These are phyloP conservation scores for Plasmodium adleri DNA, from an alignment of 169 alveolate genomes.

Conservation along the genomic window DNA sequence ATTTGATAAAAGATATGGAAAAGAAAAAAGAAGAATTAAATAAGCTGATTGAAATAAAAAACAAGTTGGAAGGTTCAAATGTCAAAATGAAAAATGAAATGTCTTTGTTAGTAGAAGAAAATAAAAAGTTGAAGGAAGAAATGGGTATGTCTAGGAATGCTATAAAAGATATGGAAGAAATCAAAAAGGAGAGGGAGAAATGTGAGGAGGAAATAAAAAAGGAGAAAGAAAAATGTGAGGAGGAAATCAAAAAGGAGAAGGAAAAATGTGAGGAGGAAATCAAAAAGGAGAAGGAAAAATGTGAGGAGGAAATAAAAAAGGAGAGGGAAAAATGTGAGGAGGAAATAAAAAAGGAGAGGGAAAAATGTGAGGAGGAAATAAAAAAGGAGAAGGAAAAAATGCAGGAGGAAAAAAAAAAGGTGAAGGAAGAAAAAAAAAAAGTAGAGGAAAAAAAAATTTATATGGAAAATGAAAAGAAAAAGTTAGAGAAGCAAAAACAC, in stretches of 20 bases:
- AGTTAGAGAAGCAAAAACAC: neutral
- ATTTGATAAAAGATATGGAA: slow-evolving; percentile 8
- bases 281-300: neutral
- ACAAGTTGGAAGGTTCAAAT: neutral
- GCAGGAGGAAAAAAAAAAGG: neutral
- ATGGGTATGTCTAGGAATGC: neutral
- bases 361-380: neutral
- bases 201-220: neutral
- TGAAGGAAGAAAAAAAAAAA: neutral
- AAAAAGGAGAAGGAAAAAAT: neutral
- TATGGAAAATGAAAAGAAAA: neutral
- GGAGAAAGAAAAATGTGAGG: neutral
- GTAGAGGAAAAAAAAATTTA: neutral
- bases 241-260: neutral
- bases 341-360: neutral
- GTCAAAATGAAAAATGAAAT: neutral
- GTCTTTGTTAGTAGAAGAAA: slow-evolving; percentile 11
- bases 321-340: neutral
- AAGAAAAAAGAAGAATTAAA: slow-evolving; percentile 1
- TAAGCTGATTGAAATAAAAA: slow-evolving; percentile 11
- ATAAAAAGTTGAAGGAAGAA: slow-evolving; percentile 17
- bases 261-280: neutral
- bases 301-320: neutral
- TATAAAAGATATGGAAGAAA: neutral
- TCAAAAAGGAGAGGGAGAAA: neutral